Evolutionary conservation across 192 early-diverging fungal species (phyloP), one percentile per base, ranked within the genome.

Genomic region (Haplosporangium gracile): DNA sequence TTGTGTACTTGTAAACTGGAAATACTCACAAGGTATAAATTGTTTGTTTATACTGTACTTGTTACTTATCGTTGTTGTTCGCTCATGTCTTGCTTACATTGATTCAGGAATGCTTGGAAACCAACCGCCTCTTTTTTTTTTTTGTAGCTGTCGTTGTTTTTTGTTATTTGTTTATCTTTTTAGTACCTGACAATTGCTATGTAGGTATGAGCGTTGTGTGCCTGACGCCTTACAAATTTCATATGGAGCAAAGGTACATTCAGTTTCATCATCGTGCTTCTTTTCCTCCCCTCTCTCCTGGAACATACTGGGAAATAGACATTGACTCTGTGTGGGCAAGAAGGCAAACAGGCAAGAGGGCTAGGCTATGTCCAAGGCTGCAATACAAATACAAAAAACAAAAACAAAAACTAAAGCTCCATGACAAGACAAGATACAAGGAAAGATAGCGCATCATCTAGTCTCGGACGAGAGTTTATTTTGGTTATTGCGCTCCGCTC

Each of bases 401-500:
- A n/a, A n/a, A n/a, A n/a, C 57, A 32, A 29, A 10, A 32, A n/a
- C 0, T 1, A 57, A 57, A 32, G 18, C 49, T 51, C 49, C 49
- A 51, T 51, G 49, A 5, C 49, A 51, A 63, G 57, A n/a, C n/a
- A n/a, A 24, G 5, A 57, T n/a, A 57, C 51, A 57, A n/a, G 24
- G 24, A 57, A 1, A 29, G 57, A 63, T 32, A 63, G 57, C n/a
- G 24, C 24, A 29, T n/a, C 24, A 13, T 26, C 2, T 26, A 63
- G 2, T 29, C 24, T 55, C 24, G 53, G 55, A 26, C 24, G 24
- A 57, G 60, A 4, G 10, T 65, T 65, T 65, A 65, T 65, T 65
- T 65, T 65, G 60, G 29, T 65, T 29, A 15, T 65, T 65, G n/a
- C 29, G 60, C 60, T 65, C 60, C 60, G 60, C 60, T 65, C 60